These are phyloP conservation scores for Ophiocytium majus DNA, from an alignment of 352 stramenopile genomes.

Conservation along the genomic window DNA sequence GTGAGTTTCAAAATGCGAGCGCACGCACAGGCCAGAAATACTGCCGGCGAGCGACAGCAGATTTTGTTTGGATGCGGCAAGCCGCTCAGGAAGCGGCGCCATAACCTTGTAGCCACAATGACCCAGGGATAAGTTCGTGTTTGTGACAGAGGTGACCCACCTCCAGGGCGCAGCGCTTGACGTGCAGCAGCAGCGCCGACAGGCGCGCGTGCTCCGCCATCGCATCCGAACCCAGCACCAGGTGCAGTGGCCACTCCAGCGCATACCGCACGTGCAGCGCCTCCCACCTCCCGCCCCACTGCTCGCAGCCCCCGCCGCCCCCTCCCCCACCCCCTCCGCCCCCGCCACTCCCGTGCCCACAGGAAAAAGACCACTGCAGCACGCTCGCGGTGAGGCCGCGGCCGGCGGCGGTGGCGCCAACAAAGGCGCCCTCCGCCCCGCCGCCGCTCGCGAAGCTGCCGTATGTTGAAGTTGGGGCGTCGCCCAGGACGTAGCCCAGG, in stretches of 20 bases:
- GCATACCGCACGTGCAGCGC: background rate
- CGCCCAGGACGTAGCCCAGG: background rate
- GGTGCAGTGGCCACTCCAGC: constrained; percentile 1
- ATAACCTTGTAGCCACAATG: too few relatives aligned
- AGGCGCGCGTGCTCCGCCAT: background rate
- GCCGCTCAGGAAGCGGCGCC: too few relatives aligned
- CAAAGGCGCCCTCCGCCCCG: background rate
- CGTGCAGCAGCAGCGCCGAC: constrained; percentile 16
- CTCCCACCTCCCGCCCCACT: background rate
- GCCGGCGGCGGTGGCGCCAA: background rate
- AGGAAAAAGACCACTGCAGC: constrained; percentile 1
- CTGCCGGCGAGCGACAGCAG: background rate
- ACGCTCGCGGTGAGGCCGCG: background rate
- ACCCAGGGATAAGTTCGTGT: too few relatives aligned
- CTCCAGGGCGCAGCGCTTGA: background rate
- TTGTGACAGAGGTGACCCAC: too few relatives aligned
- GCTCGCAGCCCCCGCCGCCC: background rate
- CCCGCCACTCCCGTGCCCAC: background rate
- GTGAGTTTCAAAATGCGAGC: background rate
- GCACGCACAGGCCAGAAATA: background rate
- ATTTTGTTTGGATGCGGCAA: too few relatives aligned
- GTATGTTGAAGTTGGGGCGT: background rate
- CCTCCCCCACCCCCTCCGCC: background rate
- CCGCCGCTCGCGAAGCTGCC: background rate
- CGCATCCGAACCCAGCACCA: background rate